These are phyloP conservation scores for Tulasnella sp. DNA, from an alignment of 768 basidiomycete species.

Conservation along the genomic window DNA sequence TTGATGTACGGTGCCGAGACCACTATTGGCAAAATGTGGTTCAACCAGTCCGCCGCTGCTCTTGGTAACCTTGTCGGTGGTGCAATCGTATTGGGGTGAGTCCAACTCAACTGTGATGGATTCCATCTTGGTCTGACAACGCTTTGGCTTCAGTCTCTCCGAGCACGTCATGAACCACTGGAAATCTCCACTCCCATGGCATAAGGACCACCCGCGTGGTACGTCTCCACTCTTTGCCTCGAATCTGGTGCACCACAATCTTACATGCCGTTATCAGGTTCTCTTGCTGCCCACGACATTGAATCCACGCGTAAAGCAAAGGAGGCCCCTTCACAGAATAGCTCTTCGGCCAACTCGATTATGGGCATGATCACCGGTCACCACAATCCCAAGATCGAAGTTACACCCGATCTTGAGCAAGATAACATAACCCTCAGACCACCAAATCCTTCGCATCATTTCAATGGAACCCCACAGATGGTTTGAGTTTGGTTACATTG, in stretches of 20 bases:
- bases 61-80: constrained; percentile 33
- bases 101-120: background rate
- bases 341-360: constrained; percentile 16
- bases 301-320: constrained; percentile 18
- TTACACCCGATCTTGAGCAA: background rate
- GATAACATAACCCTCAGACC: constrained; percentile 1
- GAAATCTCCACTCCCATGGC: constrained; percentile 24
- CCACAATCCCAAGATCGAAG: constrained; percentile 1
- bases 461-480: background rate
- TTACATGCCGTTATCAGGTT: background rate
- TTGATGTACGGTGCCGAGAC: constrained; percentile 32
- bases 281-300: constrained; percentile 17
- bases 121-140: background rate
- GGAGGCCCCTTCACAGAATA: background rate
- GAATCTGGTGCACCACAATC: background rate
- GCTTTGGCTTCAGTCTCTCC: background rate
- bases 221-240: background rate
- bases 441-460: background rate
- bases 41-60: constrained; percentile 32
- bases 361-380: background rate
- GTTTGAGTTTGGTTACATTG: background rate
- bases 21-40: constrained; percentile 31
- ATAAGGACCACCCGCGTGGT: constrained; percentile 19
- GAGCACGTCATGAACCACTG: constrained; percentile 27
- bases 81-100: constrained; percentile 30